Conservation (phyloP, 139 green algal species). For the Zygnema cylindricum region DNA sequence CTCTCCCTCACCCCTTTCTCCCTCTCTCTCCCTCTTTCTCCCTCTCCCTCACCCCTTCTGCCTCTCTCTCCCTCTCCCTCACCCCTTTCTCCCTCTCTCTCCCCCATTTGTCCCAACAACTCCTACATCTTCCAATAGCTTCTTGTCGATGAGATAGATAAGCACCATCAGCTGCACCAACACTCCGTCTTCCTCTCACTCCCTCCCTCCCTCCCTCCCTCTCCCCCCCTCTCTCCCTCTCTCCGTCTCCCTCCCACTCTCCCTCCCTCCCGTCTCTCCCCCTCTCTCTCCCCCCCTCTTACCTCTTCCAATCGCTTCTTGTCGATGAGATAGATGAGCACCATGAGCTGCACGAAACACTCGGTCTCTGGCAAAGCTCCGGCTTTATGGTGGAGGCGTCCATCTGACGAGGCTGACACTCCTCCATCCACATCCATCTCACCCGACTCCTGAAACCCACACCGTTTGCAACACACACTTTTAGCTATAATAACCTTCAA, state of each 20-base stretch:
- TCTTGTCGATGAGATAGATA: slow-evolving; percentile 79
- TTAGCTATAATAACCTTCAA: background rate
- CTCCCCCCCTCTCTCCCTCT: no score
- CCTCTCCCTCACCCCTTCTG: no score
- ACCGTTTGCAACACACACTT: background rate
- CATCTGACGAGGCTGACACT: background rate
- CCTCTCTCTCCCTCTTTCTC: no score
- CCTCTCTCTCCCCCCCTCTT: background rate
- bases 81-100: no score
- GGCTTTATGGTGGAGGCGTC: background rate
- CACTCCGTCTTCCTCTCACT: no score
- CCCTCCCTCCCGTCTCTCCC: no score
- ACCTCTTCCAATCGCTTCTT: slow-evolving; percentile 76
- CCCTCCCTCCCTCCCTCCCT: no score
- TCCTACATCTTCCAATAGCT: slow-evolving; percentile 74
- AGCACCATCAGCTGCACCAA: slow-evolving; percentile 83
- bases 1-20: no score
- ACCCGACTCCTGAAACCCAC: background rate
- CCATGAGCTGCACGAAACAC: slow-evolving; percentile 82
- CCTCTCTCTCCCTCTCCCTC: no score
- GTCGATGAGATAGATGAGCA: slow-evolving; percentile 81
- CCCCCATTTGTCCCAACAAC: background rate
- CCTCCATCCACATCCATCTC: slow-evolving; percentile 30
- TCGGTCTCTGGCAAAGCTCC: slow-evolving; percentile 84
- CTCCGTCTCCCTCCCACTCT: no score